phyloP scores from a whole-genome alignment of 2,329 filamentous ascomycete genomes.

The Colletotrichum sp. region DNA sequence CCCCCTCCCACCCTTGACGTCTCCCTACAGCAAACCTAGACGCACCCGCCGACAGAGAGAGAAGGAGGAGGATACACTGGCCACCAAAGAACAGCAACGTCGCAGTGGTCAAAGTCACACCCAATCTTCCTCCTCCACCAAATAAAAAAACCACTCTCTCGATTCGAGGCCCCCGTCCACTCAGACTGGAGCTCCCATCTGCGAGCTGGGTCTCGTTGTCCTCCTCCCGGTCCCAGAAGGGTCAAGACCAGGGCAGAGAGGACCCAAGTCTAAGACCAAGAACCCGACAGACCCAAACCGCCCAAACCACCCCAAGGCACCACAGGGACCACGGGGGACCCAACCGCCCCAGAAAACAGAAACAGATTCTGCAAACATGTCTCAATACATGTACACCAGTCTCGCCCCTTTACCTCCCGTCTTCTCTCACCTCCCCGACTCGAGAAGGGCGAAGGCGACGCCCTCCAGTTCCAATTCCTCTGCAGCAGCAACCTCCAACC shows the following conservation, averaged over 20 bases:
- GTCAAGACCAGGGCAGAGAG: constrained; percentile 2
- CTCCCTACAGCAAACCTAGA: background rate
- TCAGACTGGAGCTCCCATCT: constrained; percentile 5
- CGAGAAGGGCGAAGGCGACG: constrained; percentile 6
- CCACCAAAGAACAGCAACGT: background rate
- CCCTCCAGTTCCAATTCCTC: background rate
- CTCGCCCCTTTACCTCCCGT: constrained; percentile 20
- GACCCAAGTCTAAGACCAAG: background rate
- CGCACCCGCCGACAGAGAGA: background rate
- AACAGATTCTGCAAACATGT: constrained; percentile 20
- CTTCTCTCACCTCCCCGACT: constrained; percentile 13
- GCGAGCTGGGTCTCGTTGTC: constrained; percentile 11
- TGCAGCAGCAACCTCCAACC: background rate
- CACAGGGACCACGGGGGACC: background rate
- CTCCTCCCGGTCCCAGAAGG: constrained; percentile 13
- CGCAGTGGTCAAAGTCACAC: background rate
- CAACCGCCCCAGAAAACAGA: constrained; percentile 7
- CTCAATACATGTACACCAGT: constrained; percentile 24
- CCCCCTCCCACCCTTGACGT: background rate
- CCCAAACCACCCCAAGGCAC: background rate
- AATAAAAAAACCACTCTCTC: background rate
- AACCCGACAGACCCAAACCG: background rate
- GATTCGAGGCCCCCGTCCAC: background rate
- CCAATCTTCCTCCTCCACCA: background rate
- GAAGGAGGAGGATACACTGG: background rate